phyloP scores from a whole-genome alignment of 163 green algal genomes.

The Volvox carteri region DNA sequence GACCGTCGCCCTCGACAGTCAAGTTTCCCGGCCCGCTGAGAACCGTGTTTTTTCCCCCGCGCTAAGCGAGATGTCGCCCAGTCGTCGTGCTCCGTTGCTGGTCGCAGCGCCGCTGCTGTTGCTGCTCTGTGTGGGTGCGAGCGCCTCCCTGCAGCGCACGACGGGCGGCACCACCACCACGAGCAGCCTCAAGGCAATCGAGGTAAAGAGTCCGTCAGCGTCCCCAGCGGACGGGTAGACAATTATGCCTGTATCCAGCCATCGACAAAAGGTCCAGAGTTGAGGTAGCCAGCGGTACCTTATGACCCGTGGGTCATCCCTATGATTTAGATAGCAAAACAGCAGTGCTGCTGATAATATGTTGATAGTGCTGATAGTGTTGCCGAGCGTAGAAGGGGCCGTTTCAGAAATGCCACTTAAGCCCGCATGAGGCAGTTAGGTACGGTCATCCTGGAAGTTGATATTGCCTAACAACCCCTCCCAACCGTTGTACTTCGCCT shows the following conservation, averaged over 20 bases:
- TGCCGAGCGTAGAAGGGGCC: background rate
- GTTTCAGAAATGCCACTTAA: no score
- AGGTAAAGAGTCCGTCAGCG: no score
- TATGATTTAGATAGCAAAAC: background rate
- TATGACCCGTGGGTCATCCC: background rate
- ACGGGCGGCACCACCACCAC: slow-evolving; percentile 7
- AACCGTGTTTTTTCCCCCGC: no score
- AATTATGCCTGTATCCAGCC: background rate
- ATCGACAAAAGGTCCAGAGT: background rate
- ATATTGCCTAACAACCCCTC: no score
- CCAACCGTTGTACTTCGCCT: no score
- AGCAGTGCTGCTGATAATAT: background rate
- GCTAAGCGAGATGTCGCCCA: background rate
- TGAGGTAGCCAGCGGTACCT: background rate
- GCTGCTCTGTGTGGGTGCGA: background rate
- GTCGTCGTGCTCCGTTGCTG: background rate
- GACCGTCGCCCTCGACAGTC: no score
- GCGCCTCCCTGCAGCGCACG: background rate
- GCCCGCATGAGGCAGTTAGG: no score
- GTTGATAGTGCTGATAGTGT: background rate
- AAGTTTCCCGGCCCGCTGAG: no score
- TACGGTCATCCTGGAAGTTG: no score
- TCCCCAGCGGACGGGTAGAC: no score
- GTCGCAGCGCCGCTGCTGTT: slow-evolving; percentile 8
- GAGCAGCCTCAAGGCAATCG: background rate